A percentile compares a stretch with the other conserved stretches of the same genome.
Evolutionary conservation across 2,329 filamentous ascomycete genomes (phyloP).

Genomic region (Dactylonectria macrodidyma): DNA sequence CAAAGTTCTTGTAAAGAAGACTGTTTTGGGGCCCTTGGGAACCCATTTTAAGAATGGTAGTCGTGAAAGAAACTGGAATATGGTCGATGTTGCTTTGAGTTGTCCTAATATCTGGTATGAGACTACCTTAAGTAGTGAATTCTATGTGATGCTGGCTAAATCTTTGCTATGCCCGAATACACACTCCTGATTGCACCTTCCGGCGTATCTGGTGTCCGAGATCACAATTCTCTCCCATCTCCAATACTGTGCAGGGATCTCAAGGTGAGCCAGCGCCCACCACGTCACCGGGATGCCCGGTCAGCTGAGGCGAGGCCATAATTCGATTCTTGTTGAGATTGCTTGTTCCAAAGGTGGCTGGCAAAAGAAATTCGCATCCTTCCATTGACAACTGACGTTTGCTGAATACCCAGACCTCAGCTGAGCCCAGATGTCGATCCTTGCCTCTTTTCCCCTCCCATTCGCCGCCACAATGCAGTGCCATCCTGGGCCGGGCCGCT

Average conservation of each 20-base stretch:
- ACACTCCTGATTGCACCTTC: neutral
- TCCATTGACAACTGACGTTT: neutral
- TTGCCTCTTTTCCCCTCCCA: neutral
- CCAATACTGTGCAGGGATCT: neutral
- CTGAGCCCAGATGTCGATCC: conserved; percentile 7
- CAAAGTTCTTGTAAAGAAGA: conserved; percentile 45
- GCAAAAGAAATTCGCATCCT: neutral
- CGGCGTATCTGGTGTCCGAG: neutral
- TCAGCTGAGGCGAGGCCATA: neutral
- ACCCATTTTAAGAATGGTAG: conserved; percentile 27
- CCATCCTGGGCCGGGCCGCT: neutral
- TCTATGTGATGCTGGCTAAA: neutral
- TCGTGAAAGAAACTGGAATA: neutral
- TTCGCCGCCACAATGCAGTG: neutral
- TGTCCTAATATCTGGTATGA: neutral
- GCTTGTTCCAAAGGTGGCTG: neutral
- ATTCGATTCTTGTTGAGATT: neutral
- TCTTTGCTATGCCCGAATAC: neutral
- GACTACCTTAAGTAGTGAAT: neutral
- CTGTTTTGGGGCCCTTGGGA: conserved; percentile 39
- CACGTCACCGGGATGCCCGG: neutral
- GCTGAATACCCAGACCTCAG: conserved; percentile 3
- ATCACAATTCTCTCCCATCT: neutral
- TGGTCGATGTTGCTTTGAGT: neutral
- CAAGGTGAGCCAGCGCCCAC: neutral